phyloP scores from a whole-genome alignment of 2,329 filamentous ascomycete genomes.

The Sporothrix sp. region DNA sequence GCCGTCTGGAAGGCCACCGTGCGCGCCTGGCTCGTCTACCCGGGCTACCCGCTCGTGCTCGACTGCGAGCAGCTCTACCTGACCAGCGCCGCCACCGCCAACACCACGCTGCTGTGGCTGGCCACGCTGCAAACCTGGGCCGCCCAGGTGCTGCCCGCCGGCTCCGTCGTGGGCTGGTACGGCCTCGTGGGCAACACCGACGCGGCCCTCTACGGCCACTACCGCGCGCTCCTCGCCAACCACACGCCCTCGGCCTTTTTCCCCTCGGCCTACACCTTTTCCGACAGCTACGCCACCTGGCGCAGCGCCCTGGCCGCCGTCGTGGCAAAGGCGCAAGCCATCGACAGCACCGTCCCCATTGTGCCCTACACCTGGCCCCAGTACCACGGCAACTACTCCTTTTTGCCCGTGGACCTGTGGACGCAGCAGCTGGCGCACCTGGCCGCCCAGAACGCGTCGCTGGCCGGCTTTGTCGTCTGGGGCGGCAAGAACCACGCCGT shows the following conservation, averaged over 20 bases:
- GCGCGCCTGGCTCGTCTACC: slow-evolving; percentile 8
- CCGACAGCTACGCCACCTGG: slow-evolving; percentile 9
- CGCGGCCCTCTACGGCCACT: slow-evolving; percentile 7
- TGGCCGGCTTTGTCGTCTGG: slow-evolving; percentile 9
- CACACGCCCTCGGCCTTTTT: slow-evolving; percentile 13
- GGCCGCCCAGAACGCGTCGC: not conserved
- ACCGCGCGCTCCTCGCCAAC: slow-evolving; percentile 12
- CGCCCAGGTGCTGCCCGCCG: slow-evolving; percentile 2
- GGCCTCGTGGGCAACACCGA: slow-evolving; percentile 12
- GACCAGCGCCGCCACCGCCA: slow-evolving; percentile 1
- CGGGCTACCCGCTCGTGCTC: slow-evolving; percentile 13
- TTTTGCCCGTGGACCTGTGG: slow-evolving; percentile 10
- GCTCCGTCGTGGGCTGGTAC: slow-evolving; percentile 11
- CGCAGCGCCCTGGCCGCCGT: not conserved
- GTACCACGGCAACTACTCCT: slow-evolving; percentile 14
- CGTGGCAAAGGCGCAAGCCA: not conserved
- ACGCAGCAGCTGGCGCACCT: slow-evolving; percentile 3
- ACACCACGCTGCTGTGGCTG: slow-evolving; percentile 2
- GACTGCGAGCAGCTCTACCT: slow-evolving; percentile 14
- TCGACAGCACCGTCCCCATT: slow-evolving; percentile 5
- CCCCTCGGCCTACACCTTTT: slow-evolving; percentile 11
- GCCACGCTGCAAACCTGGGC: slow-evolving; percentile 12
- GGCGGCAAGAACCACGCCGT: slow-evolving; percentile 14
- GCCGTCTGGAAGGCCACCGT: slow-evolving; percentile 6
- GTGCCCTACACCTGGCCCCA: slow-evolving; percentile 13